Conservation (phyloP, 2,329 filamentous ascomycete genomes). For the Magnaporthiopsis poae region DNA sequence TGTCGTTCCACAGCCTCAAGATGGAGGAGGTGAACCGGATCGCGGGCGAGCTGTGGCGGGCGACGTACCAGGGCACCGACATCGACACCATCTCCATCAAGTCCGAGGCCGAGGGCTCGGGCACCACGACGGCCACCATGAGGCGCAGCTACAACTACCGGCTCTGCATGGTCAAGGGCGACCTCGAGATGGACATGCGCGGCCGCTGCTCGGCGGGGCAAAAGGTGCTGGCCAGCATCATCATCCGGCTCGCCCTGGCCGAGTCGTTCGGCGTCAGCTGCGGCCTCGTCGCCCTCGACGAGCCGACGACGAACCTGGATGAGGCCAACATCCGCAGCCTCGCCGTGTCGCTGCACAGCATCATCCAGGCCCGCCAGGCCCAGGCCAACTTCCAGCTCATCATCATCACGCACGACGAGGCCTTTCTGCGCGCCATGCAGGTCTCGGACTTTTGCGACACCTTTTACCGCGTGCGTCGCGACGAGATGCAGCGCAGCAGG, state of each 20-base stretch:
- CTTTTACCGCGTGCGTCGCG: constrained; percentile 78
- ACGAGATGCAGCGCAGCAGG: constrained; percentile 75
- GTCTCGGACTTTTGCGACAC: constrained; percentile 86
- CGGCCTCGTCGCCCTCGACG: constrained; percentile 89
- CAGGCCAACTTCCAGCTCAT: constrained; percentile 97
- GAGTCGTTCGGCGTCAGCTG: constrained; percentile 96
- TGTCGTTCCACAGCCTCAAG: constrained; percentile 91
- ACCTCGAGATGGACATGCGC: constrained; percentile 98
- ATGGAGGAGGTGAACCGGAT: constrained; percentile 98
- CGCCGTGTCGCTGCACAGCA: constrained; percentile 72
- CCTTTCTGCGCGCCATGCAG: constrained; percentile 86
- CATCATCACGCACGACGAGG: constrained; percentile 97
- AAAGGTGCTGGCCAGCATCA: constrained; percentile 91
- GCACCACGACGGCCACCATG: constrained; percentile 32
- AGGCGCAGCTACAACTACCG: constrained; percentile 93
- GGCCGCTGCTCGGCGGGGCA: constrained; percentile 93
- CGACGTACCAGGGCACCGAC: constrained; percentile 92
- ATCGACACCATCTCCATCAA: constrained; percentile 94
- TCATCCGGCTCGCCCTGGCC: constrained; percentile 89
- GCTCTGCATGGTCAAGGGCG: constrained; percentile 93
- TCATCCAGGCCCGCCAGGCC: constrained; percentile 71
- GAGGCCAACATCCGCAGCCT: constrained; percentile 87
- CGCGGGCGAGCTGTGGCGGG: constrained; percentile 91
- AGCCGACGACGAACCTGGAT: constrained; percentile 95
- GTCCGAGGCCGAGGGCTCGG: constrained; percentile 69